Conservation (phyloP, 2,329 filamentous ascomycete species). For the Diaporthe sp. region DNA sequence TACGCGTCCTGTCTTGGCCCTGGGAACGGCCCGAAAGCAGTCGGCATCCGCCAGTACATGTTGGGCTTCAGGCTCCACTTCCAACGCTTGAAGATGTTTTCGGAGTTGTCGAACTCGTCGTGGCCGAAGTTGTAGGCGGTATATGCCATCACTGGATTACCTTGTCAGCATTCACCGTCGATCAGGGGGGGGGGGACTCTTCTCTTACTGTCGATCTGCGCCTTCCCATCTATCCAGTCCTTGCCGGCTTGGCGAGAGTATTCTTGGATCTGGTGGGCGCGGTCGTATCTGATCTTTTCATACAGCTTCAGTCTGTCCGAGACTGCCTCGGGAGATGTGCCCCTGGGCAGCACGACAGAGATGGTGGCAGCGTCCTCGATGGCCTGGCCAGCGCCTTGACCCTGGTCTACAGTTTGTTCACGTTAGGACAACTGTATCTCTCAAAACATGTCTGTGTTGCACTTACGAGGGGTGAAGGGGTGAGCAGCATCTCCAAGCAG, state of each 20-base stretch:
- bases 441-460: neutral
- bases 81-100: constrained; percentile 64
- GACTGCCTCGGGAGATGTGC: constrained; percentile 61
- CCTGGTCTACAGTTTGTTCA: constrained; percentile 56
- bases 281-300: constrained; percentile 68
- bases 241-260: constrained; percentile 66
- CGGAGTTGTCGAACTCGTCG: constrained; percentile 70
- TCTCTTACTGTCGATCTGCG: constrained; percentile 57
- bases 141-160: constrained; percentile 55
- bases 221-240: constrained; percentile 57
- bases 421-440: neutral
- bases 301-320: constrained; percentile 71
- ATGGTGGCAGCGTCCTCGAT: constrained; percentile 77
- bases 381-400: constrained; percentile 73
- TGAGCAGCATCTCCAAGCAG: constrained; percentile 78
- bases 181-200: neutral
- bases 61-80: constrained; percentile 55
- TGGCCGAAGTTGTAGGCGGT: constrained; percentile 69
- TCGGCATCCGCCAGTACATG: constrained; percentile 60
- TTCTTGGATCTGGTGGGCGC: constrained; percentile 71
- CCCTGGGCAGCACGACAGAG: constrained; percentile 66
- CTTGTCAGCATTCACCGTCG: constrained; percentile 33
- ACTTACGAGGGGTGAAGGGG: constrained; percentile 73
- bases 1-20: constrained; percentile 57
- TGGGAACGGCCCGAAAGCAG: constrained; percentile 61